Evolutionary conservation across 2,329 filamentous ascomycete species (phyloP).

Genomic region (Hawksworthiomyces lignivorus): DNA sequence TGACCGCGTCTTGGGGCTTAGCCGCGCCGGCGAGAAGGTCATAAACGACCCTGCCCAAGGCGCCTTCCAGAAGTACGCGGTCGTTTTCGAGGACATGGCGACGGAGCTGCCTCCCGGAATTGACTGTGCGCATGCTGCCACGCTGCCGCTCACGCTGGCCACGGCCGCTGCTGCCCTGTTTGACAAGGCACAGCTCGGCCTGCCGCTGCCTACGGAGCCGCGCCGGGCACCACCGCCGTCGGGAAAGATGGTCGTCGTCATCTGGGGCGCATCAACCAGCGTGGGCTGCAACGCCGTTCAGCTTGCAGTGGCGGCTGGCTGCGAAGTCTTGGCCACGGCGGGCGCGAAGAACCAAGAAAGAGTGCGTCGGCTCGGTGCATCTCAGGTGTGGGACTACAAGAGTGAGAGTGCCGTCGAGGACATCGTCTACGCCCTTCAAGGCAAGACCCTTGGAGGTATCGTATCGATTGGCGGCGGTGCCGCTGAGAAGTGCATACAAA

Average conservation of each 20-base stretch:
- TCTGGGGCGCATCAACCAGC: conserved; percentile 40
- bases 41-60: conserved; percentile 15
- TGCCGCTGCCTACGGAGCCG: conserved; percentile 16
- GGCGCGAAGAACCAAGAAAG: conserved; percentile 31
- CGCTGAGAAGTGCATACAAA: background rate
- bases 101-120: conserved; percentile 17
- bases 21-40: conserved; percentile 17
- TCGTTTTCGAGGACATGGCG: conserved; percentile 16
- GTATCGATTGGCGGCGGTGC: conserved; percentile 9
- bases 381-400: conserved; percentile 37
- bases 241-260: too few species aligned
- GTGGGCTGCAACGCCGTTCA: conserved; percentile 38
- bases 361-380: conserved; percentile 35
- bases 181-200: conserved; percentile 14
- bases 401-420: conserved; percentile 23
- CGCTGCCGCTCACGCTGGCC: conserved; percentile 21
- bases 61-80: conserved; percentile 21
- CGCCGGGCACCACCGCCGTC: too few species aligned
- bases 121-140: conserved; percentile 21
- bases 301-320: conserved; percentile 33
- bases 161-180: conserved; percentile 21
- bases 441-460: conserved; percentile 14
- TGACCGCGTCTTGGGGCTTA: conserved; percentile 25
- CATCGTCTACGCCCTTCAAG: conserved; percentile 21
- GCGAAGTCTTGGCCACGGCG: conserved; percentile 32